Evolutionary conservation across 1,284 basidiomycete genomes (phyloP).

Genomic region (Paramarasmius palmivorus): DNA sequence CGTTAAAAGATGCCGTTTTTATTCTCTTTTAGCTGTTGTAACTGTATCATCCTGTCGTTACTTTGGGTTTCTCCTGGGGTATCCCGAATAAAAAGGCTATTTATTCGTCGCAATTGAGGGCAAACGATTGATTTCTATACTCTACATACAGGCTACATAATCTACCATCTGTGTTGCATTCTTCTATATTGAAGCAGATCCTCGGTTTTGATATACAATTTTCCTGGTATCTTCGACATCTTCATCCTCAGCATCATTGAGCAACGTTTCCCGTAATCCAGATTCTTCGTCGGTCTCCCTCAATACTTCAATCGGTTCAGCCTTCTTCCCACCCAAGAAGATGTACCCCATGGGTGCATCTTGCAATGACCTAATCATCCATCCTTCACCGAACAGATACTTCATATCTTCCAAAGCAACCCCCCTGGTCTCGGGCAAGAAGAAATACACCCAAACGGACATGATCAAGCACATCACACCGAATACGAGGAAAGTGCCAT

Average conservation of each 20-base stretch:
- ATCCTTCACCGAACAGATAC: constrained; percentile 44
- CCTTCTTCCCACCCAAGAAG: constrained; percentile 37
- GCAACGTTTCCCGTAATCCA: no score
- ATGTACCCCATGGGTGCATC: constrained; percentile 46
- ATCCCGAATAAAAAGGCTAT: not conserved
- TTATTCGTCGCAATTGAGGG: not conserved
- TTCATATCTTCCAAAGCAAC: constrained; percentile 48
- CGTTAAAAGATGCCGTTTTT: not conserved
- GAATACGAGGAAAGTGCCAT: constrained; percentile 54
- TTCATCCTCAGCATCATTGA: no score
- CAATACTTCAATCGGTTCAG: constrained; percentile 28
- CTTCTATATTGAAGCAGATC: no score
- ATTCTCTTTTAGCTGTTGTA: not conserved
- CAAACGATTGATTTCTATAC: no score
- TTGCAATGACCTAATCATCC: constrained; percentile 40
- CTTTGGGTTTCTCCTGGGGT: not conserved
- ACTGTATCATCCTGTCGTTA: constrained; percentile 1
- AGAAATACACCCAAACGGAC: constrained; percentile 44
- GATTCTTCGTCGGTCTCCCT: constrained; percentile 15
- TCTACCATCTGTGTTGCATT: no score
- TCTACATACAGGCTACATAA: no score
- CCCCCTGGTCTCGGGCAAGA: constrained; percentile 47
- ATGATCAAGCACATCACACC: constrained; percentile 46
- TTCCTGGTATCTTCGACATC: no score
- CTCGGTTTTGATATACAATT: no score